These are phyloP conservation scores for Nasturtium officinale DNA, from an alignment of 345 rosid species.

Conservation along the genomic window DNA sequence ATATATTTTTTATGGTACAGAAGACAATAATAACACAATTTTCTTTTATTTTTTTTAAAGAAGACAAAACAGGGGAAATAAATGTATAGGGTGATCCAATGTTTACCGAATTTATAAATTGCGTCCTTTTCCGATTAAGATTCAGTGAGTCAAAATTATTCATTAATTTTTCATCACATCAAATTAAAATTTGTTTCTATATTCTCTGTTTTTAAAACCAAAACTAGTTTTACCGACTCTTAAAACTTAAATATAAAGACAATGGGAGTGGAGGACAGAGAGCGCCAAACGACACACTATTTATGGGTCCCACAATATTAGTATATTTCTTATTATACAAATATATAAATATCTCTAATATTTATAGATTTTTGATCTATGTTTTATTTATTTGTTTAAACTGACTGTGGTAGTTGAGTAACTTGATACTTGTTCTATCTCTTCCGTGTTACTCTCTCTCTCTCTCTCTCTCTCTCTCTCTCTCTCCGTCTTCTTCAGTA, in stretches of 20 bases:
- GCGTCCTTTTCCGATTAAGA: constrained; percentile 21
- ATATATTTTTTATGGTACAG: background rate
- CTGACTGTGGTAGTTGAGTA: constrained; percentile 1
- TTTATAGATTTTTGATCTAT: background rate
- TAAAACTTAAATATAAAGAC: background rate
- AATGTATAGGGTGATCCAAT: constrained; percentile 31
- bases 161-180: background rate
- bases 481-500: constrained; percentile 28
- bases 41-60: background rate
- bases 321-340: too few relatives aligned
- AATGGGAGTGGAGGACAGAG: constrained; percentile 38
- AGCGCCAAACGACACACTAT: constrained; percentile 40
- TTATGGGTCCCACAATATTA: constrained; percentile 15
- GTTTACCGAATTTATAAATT: constrained; percentile 11
- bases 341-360: background rate
- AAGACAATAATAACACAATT: background rate
- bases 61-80: constrained; percentile 23
- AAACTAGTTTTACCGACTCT: background rate
- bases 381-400: too few relatives aligned
- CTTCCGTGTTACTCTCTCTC: background rate
- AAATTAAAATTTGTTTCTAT: background rate
- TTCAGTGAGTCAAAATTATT: background rate
- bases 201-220: background rate
- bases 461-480: background rate
- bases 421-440: background rate